These are phyloP conservation scores for Aspergillus diversus DNA, from an alignment of 495 filamentous ascomycete genomes.

Conservation along the genomic window DNA sequence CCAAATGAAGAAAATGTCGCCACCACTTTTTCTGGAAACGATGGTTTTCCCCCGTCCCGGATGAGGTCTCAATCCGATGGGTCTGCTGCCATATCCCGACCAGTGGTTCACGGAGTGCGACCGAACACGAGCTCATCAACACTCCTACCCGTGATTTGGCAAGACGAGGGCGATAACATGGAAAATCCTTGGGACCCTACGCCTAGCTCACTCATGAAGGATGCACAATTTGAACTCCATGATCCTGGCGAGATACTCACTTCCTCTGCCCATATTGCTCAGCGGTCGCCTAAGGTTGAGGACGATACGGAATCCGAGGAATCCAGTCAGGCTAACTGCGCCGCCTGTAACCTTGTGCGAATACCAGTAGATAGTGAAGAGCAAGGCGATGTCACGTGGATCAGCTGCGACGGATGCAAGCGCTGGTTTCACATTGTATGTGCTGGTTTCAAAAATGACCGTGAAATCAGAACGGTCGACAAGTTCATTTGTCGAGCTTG, in stretches of 20 bases:
- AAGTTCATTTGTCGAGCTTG: conserved; percentile 71
- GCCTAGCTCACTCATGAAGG: conserved; percentile 12
- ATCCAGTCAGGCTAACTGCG: conserved; percentile 50
- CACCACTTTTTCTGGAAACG: conserved; percentile 13
- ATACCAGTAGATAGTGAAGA: conserved; percentile 50
- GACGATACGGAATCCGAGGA: conserved; percentile 31
- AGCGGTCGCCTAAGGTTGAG: conserved; percentile 34
- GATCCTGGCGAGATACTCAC: conserved; percentile 2
- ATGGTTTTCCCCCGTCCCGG: conserved; percentile 37
- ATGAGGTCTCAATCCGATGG: conserved; percentile 53
- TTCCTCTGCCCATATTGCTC: conserved; percentile 12
- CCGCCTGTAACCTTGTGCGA: conserved; percentile 53
- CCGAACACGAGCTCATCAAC: conserved; percentile 49
- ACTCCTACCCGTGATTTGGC: conserved; percentile 42
- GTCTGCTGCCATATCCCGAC: conserved; percentile 46
- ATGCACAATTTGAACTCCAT: conserved; percentile 15
- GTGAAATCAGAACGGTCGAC: conserved; percentile 71
- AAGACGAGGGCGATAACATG: conserved; percentile 36
- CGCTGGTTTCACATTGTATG: conserved; percentile 76
- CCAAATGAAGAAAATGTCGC: conserved; percentile 25
- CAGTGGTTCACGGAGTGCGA: conserved; percentile 40
- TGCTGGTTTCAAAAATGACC: conserved; percentile 70
- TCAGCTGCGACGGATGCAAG: conserved; percentile 76
- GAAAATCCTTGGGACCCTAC: conserved; percentile 25
- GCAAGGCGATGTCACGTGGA: conserved; percentile 65